phyloP scores from a whole-genome alignment of 2,329 filamentous ascomycete genomes.

The Pestalotiopsis sp. region DNA sequence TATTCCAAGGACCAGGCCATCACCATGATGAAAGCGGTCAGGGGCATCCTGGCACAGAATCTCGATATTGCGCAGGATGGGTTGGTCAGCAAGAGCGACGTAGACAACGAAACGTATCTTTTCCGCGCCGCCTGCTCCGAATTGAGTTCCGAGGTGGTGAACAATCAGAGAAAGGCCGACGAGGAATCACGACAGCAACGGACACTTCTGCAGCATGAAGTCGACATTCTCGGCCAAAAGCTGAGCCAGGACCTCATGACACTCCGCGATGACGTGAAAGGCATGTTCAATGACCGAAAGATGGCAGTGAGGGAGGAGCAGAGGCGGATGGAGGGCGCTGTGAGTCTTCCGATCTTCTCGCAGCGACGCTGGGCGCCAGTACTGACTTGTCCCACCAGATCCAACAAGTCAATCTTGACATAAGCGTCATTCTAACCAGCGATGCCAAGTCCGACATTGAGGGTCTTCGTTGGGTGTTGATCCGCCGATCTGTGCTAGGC shows the following conservation, averaged over 20 bases:
- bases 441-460: constrained; percentile 93
- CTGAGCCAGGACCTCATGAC: constrained; percentile 81
- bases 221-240: constrained; percentile 87
- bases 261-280: constrained; percentile 89
- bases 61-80: constrained; percentile 78
- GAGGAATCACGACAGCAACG: constrained; percentile 84
- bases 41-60: constrained; percentile 75
- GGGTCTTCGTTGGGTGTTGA: constrained; percentile 83
- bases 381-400: constrained; percentile 52
- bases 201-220: constrained; percentile 86
- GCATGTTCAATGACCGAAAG: constrained; percentile 94
- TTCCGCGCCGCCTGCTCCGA: constrained; percentile 95
- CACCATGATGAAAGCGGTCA: constrained; percentile 90
- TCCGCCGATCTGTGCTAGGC: constrained; percentile 64
- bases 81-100: constrained; percentile 86
- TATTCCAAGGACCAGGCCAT: constrained; percentile 77
- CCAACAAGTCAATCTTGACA: constrained; percentile 95
- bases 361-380: background rate
- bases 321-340: constrained; percentile 78
- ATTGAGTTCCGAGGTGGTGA: constrained; percentile 82
- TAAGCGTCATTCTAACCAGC: constrained; percentile 85
- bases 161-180: constrained; percentile 73
- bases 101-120: constrained; percentile 93
- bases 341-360: constrained; percentile 40
- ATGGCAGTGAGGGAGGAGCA: constrained; percentile 91